These are phyloP conservation scores for Coemansia sp. DNA, from an alignment of 192 early-diverging fungal genomes.

Conservation along the genomic window DNA sequence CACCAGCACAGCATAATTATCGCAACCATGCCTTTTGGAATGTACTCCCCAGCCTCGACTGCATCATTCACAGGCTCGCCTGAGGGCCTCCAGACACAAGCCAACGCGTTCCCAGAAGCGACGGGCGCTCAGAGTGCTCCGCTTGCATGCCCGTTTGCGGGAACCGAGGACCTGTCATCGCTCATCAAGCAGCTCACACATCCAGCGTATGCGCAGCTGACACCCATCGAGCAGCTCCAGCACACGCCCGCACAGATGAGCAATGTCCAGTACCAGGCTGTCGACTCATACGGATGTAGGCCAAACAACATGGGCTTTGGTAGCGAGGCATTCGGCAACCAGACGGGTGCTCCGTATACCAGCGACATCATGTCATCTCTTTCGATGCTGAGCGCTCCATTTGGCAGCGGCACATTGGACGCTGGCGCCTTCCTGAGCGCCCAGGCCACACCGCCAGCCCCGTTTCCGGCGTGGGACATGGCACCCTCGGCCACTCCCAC, in stretches of 20 bases:
- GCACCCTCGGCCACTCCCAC: neutral
- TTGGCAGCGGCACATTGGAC: neutral
- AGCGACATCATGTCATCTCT: neutral
- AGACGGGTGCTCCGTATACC: neutral
- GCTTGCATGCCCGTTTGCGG: neutral
- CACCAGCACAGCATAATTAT: neutral
- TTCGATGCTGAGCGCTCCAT: conserved; percentile 1
- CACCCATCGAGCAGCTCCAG: conserved; percentile 4
- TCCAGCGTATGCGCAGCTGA: neutral
- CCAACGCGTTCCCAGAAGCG: neutral
- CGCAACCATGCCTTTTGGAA: neutral
- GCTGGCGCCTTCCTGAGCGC: neutral
- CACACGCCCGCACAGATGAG: neutral
- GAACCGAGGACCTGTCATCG: neutral
- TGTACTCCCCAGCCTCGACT: conserved; percentile 3
- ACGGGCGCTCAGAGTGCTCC: neutral
- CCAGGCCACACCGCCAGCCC: neutral
- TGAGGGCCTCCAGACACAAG: neutral
- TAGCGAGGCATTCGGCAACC: neutral
- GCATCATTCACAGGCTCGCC: neutral
- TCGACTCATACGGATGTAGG: neutral
- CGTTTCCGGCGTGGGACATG: neutral
- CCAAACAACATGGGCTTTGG: neutral
- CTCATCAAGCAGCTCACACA: conserved; percentile 1
- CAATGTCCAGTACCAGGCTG: neutral